Base-by-base conservation (phyloP, 2,329 filamentous ascomycete species). In the Penicillium sp. region DNA sequence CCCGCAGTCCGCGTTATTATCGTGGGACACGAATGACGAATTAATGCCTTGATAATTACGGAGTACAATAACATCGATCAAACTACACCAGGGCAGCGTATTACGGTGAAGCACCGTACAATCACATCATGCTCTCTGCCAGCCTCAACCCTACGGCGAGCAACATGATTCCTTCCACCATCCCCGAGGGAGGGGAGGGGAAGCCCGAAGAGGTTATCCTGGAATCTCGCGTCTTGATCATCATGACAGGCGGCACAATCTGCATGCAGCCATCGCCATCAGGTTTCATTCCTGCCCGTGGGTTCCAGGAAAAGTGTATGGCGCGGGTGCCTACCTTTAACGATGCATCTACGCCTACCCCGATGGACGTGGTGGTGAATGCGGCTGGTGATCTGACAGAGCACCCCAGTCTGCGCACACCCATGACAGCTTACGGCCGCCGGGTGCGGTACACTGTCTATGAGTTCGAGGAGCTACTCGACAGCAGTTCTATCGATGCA, bases 401-500 rank as follows among this genome's bases (percentile, higher is more conserved):
- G 3, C 83, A 92, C 42, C 82, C 85, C 57, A 90, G 86, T 64
- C 77, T 96, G 60, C 83, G 91, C 45, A 95, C 92, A 5, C 92
- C 92, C 1, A 81, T 86, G 29, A 94, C 89, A 64, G 83, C 88
- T 27, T 93, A 96, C 72, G 84, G 88, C 32, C 86, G 89, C 24
- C 88, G 90, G 66, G 86, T 96, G 56, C 85, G 91, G 53, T 97
- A 95, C 72, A 85, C 86, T 3, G 88, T 94, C 32, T 81, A 92
- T 51, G 92, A 97, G 68, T 96, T 96, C 72, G 81, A 87, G 47
- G 88, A 89, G 24, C 76, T 96, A 36, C 84, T 97, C 4, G 92
- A 97, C 75, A 95, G 90, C 58, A 93, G 89, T 69, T 94, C 90
- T 50, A 96, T 96, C 71, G 89, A 92, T 56, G 89, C 90, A 16